Evolutionary conservation across 2,329 filamentous ascomycete species (phyloP).

Genomic region (Colletotrichum tabaci): DNA sequence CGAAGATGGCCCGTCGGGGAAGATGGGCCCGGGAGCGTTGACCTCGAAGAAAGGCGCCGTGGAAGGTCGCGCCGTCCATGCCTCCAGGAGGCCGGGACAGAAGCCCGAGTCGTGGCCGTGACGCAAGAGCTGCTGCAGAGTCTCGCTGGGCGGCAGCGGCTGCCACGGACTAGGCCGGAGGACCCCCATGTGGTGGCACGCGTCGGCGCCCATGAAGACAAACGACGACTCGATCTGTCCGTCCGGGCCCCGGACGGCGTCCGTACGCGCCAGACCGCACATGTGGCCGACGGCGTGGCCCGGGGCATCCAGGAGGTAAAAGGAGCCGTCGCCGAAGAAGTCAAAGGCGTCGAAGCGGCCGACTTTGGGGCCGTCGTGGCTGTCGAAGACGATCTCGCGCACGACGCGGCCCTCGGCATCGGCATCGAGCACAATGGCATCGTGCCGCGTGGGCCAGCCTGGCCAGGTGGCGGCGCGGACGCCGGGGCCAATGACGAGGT

Average conservation of each 20-base stretch:
- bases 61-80: background rate
- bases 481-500: slow-evolving; percentile 45
- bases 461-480: background rate
- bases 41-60: background rate
- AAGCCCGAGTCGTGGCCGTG: background rate
- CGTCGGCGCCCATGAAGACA: slow-evolving; percentile 42
- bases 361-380: slow-evolving; percentile 21
- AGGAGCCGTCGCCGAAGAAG: slow-evolving; percentile 57
- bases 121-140: background rate
- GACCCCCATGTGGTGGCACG: slow-evolving; percentile 27
- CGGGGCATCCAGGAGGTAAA: slow-evolving; percentile 55
- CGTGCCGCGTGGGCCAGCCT: background rate
- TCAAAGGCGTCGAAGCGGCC: slow-evolving; percentile 56
- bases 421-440: background rate
- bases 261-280: slow-evolving; percentile 37
- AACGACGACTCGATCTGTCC: slow-evolving; percentile 27
- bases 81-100: background rate
- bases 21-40: background rate
- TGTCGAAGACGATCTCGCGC: background rate
- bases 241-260: slow-evolving; percentile 12
- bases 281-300: slow-evolving; percentile 43
- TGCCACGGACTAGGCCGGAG: background rate
- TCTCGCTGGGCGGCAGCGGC: background rate
- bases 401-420: background rate
- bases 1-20: background rate